Percentiles rank a stretch among this genome's conserved stretches.
Conservation (phyloP, 2,329 filamentous ascomycete species). For the Talaromyces marneffei region DNA sequence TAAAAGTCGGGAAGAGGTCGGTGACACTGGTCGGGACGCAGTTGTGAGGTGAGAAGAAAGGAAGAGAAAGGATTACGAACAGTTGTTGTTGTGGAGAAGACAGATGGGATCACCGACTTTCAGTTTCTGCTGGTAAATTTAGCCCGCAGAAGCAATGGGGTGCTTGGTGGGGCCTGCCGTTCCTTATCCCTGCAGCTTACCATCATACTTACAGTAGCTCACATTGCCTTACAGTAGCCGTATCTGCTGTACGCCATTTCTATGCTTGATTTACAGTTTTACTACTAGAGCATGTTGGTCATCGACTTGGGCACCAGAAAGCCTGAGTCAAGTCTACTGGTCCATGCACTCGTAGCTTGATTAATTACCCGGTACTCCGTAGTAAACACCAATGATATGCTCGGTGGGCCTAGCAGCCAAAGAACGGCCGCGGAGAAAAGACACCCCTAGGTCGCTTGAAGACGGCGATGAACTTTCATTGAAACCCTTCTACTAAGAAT, state of each 20-base stretch:
- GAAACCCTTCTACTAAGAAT: too few relatives aligned
- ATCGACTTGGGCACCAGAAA: neutral
- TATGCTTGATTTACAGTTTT: too few relatives aligned
- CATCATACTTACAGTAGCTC: neutral
- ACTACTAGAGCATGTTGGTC: too few relatives aligned
- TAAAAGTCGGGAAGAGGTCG: neutral
- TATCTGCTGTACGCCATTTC: neutral
- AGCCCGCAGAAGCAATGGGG: slow-evolving; percentile 5
- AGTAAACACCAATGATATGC: neutral
- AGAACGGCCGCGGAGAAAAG: neutral
- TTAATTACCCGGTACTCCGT: neutral
- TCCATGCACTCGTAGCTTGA: neutral
- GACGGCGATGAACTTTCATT: neutral
- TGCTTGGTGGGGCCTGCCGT: neutral
- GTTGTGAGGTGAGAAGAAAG: neutral
- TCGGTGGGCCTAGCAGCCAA: too few relatives aligned
- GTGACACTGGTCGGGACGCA: neutral
- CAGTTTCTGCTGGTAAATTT: slow-evolving; percentile 2
- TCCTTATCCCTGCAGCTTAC: slow-evolving; percentile 7
- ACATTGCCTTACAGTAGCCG: neutral
- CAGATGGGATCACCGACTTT: slow-evolving; percentile 6
- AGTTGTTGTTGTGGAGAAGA: slow-evolving; percentile 3
- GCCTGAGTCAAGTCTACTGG: neutral
- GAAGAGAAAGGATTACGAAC: neutral
- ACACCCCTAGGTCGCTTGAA: neutral